Evolutionary conservation across 495 filamentous ascomycete species (phyloP).

Genomic region (Monascus purpureus): DNA sequence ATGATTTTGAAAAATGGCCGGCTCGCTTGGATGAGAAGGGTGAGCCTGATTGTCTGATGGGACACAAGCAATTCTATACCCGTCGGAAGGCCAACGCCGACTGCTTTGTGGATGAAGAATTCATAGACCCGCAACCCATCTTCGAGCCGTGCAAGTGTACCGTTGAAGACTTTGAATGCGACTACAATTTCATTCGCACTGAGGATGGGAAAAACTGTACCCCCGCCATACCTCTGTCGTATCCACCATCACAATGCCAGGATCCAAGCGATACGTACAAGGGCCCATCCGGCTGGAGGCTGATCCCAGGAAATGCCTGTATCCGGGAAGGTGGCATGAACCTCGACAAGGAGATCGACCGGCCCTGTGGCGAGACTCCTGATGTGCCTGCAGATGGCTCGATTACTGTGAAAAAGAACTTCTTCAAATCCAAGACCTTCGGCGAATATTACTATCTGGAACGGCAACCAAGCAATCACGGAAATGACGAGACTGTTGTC

Average conservation of each 20-base stretch:
- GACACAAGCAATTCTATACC: conserved; percentile 70
- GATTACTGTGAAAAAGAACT: conserved; percentile 37
- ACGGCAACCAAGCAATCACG: conserved; percentile 47
- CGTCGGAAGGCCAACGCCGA: conserved; percentile 72
- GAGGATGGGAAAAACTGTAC: conserved; percentile 54
- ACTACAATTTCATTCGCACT: conserved; percentile 65
- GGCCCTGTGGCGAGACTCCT: conserved; percentile 35
- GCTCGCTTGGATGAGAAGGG: conserved; percentile 69
- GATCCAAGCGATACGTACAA: conserved; percentile 52
- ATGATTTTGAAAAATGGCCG: conserved; percentile 77
- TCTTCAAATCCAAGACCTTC: conserved; percentile 44
- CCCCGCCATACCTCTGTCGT: conserved; percentile 33
- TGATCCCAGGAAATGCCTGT: conserved; percentile 86
- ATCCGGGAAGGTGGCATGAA: conserved; percentile 37
- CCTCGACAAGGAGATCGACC: conserved; percentile 29
- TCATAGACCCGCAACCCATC: conserved; percentile 52
- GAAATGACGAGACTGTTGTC: conserved; percentile 70
- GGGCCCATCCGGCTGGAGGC: conserved; percentile 77
- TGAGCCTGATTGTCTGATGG: conserved; percentile 83
- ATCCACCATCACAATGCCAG: conserved; percentile 52
- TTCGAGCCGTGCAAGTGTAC: conserved; percentile 66
- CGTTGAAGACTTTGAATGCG: conserved; percentile 80
- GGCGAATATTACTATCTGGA: conserved; percentile 71
- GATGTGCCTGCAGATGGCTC: conserved; percentile 39
- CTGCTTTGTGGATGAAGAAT: conserved; percentile 79